Evolutionary conservation across 495 filamentous ascomycete genomes (phyloP), one percentile per base, ranked within the genome.

Genomic region (Penicillium pulvis): DNA sequence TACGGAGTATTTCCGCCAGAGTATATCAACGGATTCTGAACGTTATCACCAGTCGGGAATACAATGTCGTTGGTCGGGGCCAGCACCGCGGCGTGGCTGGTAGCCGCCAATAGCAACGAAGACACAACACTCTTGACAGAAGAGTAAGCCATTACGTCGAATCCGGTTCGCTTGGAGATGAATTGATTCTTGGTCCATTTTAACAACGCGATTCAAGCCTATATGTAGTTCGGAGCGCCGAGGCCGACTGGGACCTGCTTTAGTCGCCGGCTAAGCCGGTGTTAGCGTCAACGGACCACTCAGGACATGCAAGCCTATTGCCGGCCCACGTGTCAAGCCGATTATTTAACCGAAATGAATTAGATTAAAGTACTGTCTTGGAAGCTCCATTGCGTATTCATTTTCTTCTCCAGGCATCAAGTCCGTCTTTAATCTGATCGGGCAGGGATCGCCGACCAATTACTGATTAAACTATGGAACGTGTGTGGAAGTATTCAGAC

Each of bases 1-100:
- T 76, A 85, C 7, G 81, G 83, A 43, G 78, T 72, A 60, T 83
- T 86, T 28, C 76, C 82, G 14, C 81, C 82, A 16, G 81, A 52
- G 69, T 76, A 79, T 35, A 76, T 61, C 51, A 82, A 65, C 39
- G 77, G 75, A 47, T 80, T 65, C 20, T 50, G 43, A 7, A 35
- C 36, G 0, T 64, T 24, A 50, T 65, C 28, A 66, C 73, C 46
- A 7, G 69, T 58, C 23, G 75, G 71, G 19, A 76, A 72, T 35
- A 69, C 55, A 41, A 79, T 76, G 57, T 78, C 73, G 36, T 79
- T 66, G 6, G 43, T 57, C 3, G 76, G 76, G 7, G 73, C 70
- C 17, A 75, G 57, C 24, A 71, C 46, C 1, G 45, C 41, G 6
- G 54, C 55, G 16, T 56, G 53, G 51, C 45, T 51, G 12, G 57